These are phyloP conservation scores for Ogataea philodendri DNA, from an alignment of 805 yeast species.

Conservation along the genomic window DNA sequence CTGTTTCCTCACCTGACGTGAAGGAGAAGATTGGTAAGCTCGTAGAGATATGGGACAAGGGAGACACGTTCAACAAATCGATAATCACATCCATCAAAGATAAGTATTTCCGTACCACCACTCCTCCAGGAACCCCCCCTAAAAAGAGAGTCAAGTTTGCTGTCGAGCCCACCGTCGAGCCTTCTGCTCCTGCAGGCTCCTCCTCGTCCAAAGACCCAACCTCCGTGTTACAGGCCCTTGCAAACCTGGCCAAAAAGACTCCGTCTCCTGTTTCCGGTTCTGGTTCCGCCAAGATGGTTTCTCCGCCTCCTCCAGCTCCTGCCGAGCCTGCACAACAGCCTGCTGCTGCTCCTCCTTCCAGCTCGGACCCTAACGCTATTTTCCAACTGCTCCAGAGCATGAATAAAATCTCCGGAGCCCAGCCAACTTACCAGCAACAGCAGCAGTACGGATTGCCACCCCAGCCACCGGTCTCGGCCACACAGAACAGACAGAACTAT, in stretches of 20 bases:
- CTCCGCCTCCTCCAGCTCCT: constrained; percentile 31
- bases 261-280: constrained; percentile 34
- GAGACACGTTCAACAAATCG: constrained; percentile 67
- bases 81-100: constrained; percentile 54
- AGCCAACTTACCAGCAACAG: constrained; percentile 24
- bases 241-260: constrained; percentile 55
- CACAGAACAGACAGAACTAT: constrained; percentile 28
- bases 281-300: constrained; percentile 29
- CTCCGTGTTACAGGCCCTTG: constrained; percentile 67
- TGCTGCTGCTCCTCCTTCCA: constrained; percentile 17
- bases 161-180: constrained; percentile 14
- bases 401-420: constrained; percentile 32
- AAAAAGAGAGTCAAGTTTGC: constrained; percentile 32
- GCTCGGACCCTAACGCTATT: constrained; percentile 41
- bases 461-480: constrained; percentile 22
- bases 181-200: constrained; percentile 17
- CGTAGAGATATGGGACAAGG: constrained; percentile 89
- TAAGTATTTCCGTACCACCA: constrained; percentile 59
- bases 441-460: constrained; percentile 24
- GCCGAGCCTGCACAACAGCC: constrained; percentile 12
- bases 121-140: constrained; percentile 75
- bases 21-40: constrained; percentile 77
- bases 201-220: constrained; percentile 48
- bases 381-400: constrained; percentile 55
- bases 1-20: constrained; percentile 52